Percentiles rank a stretch among this genome's conserved stretches.
These are phyloP conservation scores for Melampsora allii-populina DNA, from an alignment of 1,284 basidiomycete genomes.

Conservation along the genomic window DNA sequence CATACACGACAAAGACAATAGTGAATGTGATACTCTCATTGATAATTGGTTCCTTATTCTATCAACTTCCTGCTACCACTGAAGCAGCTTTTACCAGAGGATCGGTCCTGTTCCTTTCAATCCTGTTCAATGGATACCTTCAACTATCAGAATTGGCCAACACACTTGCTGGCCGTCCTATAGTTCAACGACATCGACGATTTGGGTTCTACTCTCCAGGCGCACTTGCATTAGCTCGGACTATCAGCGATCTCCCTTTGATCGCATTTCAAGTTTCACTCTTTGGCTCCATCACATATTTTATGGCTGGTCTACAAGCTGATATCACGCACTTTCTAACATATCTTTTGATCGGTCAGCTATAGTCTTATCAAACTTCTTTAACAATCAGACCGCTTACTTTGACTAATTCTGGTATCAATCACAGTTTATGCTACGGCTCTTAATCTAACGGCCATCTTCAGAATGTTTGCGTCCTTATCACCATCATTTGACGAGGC, in stretches of 20 bases:
- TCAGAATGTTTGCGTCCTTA: constrained; percentile 49
- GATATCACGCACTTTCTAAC: constrained; percentile 30
- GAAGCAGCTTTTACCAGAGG: constrained; percentile 48
- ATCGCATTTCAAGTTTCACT: constrained; percentile 48
- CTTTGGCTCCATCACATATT: constrained; percentile 50
- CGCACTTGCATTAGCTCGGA: constrained; percentile 48
- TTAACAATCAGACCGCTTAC: constrained; percentile 42
- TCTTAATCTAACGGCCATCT: constrained; percentile 49
- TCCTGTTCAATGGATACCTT: constrained; percentile 50
- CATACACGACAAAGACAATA: constrained; percentile 49
- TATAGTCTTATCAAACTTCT: constrained; percentile 13
- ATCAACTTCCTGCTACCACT: constrained; percentile 46
- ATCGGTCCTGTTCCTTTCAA: constrained; percentile 47
- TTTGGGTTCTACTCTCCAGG: constrained; percentile 50
- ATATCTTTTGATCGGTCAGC: constrained; percentile 24
- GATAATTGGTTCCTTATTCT: constrained; percentile 49
- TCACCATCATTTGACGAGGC: constrained; percentile 50
- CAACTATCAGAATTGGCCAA: constrained; percentile 49
- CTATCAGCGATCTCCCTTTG: constrained; percentile 49
- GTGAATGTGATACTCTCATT: constrained; percentile 49
- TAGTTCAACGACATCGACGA: constrained; percentile 48
- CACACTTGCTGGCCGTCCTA: constrained; percentile 47
- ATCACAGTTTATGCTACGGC: constrained; percentile 46
- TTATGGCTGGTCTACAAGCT: constrained; percentile 48
- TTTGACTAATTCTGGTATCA: constrained; percentile 48